Evolutionary conservation across 306 rosid species (phyloP).

Genomic region (Vachellia pachyceras): DNA sequence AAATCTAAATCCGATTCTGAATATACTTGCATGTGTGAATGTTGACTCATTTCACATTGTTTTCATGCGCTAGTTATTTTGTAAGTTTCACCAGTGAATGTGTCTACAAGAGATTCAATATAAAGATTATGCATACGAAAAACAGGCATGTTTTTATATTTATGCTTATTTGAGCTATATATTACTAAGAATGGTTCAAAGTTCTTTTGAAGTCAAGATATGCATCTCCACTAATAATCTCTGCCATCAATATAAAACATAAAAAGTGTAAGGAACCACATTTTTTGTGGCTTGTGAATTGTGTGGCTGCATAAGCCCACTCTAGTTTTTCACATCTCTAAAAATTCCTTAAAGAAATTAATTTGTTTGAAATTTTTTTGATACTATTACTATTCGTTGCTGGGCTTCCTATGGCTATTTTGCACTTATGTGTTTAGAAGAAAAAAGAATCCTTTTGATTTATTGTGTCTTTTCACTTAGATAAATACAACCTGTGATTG

Average conservation of each 20-base stretch:
- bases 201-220: background rate
- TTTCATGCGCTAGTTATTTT: no score
- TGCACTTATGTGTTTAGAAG: background rate
- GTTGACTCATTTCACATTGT: no score
- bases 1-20: no score
- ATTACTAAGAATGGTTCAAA: conserved; percentile 11
- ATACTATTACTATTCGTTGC: background rate
- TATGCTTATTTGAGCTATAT: conserved; percentile 17
- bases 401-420: conserved; percentile 2
- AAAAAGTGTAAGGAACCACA: background rate
- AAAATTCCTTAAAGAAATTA: conserved; percentile 26
- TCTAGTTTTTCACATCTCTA: conserved; percentile 19
- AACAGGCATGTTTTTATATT: conserved; percentile 73
- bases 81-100: no score
- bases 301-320: background rate
- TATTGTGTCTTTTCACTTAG: conserved; percentile 25
- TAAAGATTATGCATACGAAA: conserved; percentile 95
- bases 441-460: background rate
- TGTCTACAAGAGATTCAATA: no score
- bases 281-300: background rate
- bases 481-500: background rate
- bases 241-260: background rate
- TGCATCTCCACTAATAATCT: conserved; percentile 1
- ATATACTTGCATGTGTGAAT: no score
- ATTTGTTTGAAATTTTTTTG: conserved; percentile 3